Conservation (phyloP, 495 filamentous ascomycete genomes). For the Neurospora cerealis region DNA sequence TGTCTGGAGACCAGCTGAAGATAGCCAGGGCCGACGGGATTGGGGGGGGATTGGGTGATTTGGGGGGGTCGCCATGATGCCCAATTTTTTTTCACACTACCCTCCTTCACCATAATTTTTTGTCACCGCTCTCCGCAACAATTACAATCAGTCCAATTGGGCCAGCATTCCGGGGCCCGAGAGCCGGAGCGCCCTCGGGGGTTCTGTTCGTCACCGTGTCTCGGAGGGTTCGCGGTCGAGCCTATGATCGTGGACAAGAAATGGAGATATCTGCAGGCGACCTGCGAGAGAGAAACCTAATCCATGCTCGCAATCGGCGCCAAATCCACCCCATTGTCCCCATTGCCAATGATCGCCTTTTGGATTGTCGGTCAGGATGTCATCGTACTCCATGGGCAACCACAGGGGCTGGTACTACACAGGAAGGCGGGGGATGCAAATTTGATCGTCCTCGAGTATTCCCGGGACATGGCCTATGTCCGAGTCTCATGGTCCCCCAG, state of each 20-base stretch:
- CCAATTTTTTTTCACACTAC: neutral
- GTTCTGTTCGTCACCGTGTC: neutral
- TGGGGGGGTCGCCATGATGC: neutral
- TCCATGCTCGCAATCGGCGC: neutral
- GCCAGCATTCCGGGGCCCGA: neutral
- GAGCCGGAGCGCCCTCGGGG: neutral
- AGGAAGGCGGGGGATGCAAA: neutral
- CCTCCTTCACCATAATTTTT: neutral
- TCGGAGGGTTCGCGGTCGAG: neutral
- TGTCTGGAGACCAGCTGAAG: slow-evolving; percentile 8
- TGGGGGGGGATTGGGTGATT: neutral
- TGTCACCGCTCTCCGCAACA: neutral
- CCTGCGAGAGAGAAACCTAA: neutral
- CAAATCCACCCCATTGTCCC: neutral
- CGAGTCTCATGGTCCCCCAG: neutral
- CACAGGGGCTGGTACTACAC: neutral
- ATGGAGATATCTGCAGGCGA: neutral
- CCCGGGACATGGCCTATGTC: neutral
- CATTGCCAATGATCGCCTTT: neutral
- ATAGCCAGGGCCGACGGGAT: neutral
- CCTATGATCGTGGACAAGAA: neutral
- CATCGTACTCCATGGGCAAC: neutral
- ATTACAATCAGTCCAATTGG: neutral
- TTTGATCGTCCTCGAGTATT: neutral
- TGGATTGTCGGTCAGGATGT: neutral